Percentiles rank a stretch among this genome's conserved stretches.
Evolutionary conservation across 2,329 filamentous ascomycete genomes (phyloP).

Genomic region (Apiospora saccharicola): DNA sequence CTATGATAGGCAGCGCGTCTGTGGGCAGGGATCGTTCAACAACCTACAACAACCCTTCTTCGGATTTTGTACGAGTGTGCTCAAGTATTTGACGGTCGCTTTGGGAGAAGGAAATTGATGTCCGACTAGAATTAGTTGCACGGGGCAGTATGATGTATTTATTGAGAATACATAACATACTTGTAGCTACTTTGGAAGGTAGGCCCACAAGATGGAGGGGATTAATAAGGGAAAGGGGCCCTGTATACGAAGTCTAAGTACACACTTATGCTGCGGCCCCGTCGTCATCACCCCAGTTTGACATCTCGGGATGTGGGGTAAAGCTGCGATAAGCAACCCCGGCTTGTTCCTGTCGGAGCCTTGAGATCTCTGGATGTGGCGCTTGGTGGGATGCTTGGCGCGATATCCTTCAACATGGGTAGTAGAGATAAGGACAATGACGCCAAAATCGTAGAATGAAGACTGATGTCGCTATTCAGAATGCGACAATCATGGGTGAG

Average conservation of each 20-base stretch:
- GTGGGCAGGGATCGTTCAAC: neutral
- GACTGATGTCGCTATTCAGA: neutral
- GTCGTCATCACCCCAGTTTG: neutral
- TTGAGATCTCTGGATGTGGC: neutral
- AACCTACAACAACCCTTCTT: neutral
- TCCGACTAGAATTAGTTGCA: neutral
- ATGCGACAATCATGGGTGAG: neutral
- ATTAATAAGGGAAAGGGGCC: neutral
- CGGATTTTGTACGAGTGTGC: neutral
- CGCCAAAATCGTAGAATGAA: neutral
- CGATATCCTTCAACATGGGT: neutral
- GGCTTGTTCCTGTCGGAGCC: neutral
- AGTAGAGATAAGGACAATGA: neutral
- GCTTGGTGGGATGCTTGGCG: neutral
- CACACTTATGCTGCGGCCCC: neutral
- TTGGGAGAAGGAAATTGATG: neutral
- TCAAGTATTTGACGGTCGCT: neutral
- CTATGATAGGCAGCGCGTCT: neutral
- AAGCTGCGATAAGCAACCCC: constrained; percentile 5
- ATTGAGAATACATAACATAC: neutral
- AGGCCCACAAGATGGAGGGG: neutral
- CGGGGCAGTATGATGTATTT: neutral
- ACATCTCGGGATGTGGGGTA: constrained; percentile 12
- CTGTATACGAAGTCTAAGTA: neutral
- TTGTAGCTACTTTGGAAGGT: neutral